Percentiles rank a stretch among this genome's conserved stretches.
Conservation (phyloP, 2,329 filamentous ascomycete genomes). For the Phoma sp. region DNA sequence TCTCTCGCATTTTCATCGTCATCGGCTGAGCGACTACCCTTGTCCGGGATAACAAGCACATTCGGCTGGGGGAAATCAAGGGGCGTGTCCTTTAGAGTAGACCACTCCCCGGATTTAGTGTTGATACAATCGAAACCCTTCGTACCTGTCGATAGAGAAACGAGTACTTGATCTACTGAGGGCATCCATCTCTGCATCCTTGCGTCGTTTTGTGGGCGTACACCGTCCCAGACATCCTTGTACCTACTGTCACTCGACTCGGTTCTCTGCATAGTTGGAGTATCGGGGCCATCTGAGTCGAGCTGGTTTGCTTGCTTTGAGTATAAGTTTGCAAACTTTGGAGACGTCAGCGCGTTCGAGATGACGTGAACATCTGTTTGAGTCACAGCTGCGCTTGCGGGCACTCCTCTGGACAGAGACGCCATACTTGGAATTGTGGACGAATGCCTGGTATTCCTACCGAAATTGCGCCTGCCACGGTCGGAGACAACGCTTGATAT, state of each 20-base stretch:
- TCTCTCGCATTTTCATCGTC: conserved; percentile 29
- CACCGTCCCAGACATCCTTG: conserved; percentile 42
- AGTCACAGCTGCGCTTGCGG: conserved; percentile 38
- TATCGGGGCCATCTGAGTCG: conserved; percentile 24
- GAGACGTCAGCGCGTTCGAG: conserved; percentile 27
- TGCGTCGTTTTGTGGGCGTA: conserved; percentile 19
- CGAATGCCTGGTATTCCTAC: no score
- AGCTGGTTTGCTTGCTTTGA: background rate
- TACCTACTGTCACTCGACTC: conserved; percentile 37
- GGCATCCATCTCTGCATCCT: conserved; percentile 22
- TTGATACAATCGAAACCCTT: conserved; percentile 39
- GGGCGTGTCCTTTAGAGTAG: conserved; percentile 25
- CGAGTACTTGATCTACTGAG: conserved; percentile 27
- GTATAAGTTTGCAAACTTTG: background rate
- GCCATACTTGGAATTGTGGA: conserved; percentile 19
- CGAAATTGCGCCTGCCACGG: background rate
- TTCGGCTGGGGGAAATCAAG: conserved; percentile 30
- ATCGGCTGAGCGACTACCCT: conserved; percentile 20
- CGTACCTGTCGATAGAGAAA: conserved; percentile 20
- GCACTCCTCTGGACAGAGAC: conserved; percentile 24
- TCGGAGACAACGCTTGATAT: background rate
- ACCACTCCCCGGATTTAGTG: conserved; percentile 40
- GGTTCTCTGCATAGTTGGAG: conserved; percentile 42
- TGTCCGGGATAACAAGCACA: conserved; percentile 38
- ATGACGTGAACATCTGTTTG: conserved; percentile 45